Evolutionary conservation across 495 filamentous ascomycete species (phyloP).

Genomic region (Ramalina intermedia): DNA sequence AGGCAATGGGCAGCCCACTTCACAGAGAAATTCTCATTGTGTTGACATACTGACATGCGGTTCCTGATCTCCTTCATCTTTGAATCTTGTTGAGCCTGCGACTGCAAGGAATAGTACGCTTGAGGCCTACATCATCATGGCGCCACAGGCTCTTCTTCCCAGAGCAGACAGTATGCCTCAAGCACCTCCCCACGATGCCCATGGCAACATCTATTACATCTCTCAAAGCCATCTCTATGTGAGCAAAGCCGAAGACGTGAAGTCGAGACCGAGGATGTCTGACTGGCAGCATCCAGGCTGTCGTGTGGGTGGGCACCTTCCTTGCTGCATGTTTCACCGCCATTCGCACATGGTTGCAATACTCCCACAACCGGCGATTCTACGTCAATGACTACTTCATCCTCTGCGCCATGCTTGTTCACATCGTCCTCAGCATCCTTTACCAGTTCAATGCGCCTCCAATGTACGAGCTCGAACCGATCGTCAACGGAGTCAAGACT

Average conservation of each 20-base stretch:
- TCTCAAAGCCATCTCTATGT: neutral
- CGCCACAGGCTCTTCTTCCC: neutral
- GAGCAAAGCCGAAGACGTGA: neutral
- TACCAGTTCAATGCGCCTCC: neutral
- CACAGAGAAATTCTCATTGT: no score
- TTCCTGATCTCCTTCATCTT: no score
- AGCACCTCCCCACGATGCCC: neutral
- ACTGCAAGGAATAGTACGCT: no score
- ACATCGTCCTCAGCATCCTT: neutral
- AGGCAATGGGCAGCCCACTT: no score
- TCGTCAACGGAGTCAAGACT: neutral
- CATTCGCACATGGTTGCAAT: constrained; percentile 1
- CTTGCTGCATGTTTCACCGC: neutral
- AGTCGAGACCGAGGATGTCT: neutral
- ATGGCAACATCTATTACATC: neutral
- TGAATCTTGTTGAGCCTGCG: no score
- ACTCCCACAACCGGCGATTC: neutral
- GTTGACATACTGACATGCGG: no score
- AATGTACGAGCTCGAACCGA: constrained; percentile 2
- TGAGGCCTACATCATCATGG: neutral
- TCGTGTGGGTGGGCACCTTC: neutral
- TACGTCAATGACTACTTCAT: constrained; percentile 5
- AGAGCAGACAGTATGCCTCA: neutral
- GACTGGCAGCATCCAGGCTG: neutral
- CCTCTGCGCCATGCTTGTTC: neutral